Percentiles rank a stretch among this genome's conserved stretches.
These are phyloP conservation scores for Gynandropsis gynandra DNA, from an alignment of 345 rosid genomes.

Conservation along the genomic window DNA sequence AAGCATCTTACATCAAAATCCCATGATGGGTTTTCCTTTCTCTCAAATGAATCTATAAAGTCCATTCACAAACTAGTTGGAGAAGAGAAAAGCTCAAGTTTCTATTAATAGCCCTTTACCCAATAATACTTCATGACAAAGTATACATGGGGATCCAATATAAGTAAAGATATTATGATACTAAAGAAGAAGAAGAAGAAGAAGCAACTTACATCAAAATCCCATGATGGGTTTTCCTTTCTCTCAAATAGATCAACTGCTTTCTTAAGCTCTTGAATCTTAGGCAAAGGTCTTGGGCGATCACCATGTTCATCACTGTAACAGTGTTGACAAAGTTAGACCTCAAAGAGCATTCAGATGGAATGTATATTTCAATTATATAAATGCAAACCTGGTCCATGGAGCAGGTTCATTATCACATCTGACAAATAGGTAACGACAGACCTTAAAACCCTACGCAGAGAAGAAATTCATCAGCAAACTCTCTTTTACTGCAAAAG, in stretches of 20 bases:
- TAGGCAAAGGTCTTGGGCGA: constrained; percentile 57
- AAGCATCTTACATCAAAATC: constrained; percentile 49
- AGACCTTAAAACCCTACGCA: constrained; percentile 42
- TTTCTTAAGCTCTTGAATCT: constrained; percentile 38
- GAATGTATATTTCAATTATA: not conserved
- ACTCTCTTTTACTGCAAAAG: not conserved
- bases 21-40: constrained; percentile 50
- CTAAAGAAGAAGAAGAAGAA: not conserved
- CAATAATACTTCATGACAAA: too few species aligned
- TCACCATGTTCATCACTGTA: constrained; percentile 64
- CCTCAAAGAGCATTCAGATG: not conserved
- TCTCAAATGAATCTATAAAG: constrained; percentile 13
- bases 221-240: constrained; percentile 48
- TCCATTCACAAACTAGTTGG: not conserved
- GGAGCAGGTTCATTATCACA: constrained; percentile 69
- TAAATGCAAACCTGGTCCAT: constrained; percentile 46
- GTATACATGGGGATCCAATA: not conserved
- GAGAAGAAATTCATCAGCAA: constrained; percentile 8
- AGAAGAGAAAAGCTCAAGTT: too few species aligned
- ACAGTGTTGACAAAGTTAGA: constrained; percentile 4
- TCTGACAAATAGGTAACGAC: constrained; percentile 58
- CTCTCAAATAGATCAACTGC: constrained; percentile 50
- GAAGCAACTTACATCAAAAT: constrained; percentile 45
- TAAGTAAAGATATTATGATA: not conserved
- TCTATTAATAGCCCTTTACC: too few species aligned